These are phyloP conservation scores for Ascochyta rabiei DNA, from an alignment of 2,329 filamentous ascomycete genomes.

Conservation along the genomic window DNA sequence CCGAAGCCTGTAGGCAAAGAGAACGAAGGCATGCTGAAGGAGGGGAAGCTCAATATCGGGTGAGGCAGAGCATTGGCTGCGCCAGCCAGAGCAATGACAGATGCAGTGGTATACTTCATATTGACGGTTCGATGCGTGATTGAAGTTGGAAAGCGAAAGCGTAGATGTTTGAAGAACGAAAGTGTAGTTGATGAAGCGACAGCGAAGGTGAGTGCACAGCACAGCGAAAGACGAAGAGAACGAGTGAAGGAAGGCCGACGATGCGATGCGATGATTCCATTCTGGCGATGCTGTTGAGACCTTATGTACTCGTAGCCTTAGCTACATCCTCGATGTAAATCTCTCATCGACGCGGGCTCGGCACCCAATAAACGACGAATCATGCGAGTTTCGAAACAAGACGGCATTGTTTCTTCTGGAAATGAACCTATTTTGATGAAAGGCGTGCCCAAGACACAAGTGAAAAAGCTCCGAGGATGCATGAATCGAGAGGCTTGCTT, in stretches of 20 bases:
- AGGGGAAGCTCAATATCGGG: conserved; percentile 24
- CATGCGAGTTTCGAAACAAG: conserved; percentile 19
- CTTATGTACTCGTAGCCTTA: conserved; percentile 1
- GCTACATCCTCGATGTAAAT: neutral
- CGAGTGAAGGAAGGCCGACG: conserved; percentile 10
- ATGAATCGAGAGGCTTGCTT: neutral
- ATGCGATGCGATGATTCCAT: conserved; percentile 9
- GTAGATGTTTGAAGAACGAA: neutral
- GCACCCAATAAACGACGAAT: neutral
- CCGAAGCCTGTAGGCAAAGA: conserved; percentile 14
- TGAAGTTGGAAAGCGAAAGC: conserved; percentile 5
- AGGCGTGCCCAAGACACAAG: neutral
- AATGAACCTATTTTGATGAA: conserved; percentile 5
- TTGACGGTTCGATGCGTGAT: neutral
- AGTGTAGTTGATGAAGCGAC: neutral
- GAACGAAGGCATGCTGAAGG: conserved; percentile 22
- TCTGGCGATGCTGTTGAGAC: neutral
- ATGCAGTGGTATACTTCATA: conserved; percentile 35
- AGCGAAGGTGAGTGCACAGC: conserved; percentile 30
- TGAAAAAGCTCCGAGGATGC: neutral
- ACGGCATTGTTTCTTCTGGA: conserved; percentile 14
- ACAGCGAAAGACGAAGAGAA: conserved; percentile 22
- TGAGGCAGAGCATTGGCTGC: conserved; percentile 29
- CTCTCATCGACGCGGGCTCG: neutral
- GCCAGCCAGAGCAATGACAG: conserved; percentile 28